These are phyloP conservation scores for Curvularia lunata DNA, from an alignment of 2,329 filamentous ascomycete genomes.

Conservation along the genomic window DNA sequence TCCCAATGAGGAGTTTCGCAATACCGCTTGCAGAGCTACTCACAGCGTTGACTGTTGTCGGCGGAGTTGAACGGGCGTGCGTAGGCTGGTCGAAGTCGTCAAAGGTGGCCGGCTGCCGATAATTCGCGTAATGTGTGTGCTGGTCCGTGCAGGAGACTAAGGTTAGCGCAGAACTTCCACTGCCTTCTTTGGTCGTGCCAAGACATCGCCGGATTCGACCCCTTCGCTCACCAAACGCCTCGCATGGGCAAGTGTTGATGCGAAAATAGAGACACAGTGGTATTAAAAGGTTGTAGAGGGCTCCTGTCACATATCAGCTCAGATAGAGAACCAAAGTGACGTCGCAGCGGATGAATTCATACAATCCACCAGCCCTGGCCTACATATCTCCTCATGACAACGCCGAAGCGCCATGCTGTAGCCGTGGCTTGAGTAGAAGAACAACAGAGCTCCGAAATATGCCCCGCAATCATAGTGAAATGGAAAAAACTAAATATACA, in stretches of 20 bases:
- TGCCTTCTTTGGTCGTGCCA: slow-evolving; percentile 10
- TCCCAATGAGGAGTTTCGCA: background rate
- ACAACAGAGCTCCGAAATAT: slow-evolving; percentile 2
- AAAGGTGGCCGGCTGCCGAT: slow-evolving; percentile 4
- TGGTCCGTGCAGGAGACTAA: slow-evolving; percentile 13
- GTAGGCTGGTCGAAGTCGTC: slow-evolving; percentile 16
- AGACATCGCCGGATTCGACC: slow-evolving; percentile 9
- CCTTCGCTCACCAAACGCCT: background rate
- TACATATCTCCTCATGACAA: slow-evolving; percentile 5
- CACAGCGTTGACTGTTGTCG: slow-evolving; percentile 19
- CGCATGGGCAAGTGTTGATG: slow-evolving; percentile 1
- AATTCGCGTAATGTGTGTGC: slow-evolving; percentile 20
- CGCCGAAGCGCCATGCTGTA: slow-evolving; percentile 21
- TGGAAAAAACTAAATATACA: background rate
- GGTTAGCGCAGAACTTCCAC: slow-evolving; percentile 6
- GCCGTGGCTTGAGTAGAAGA: slow-evolving; percentile 8
- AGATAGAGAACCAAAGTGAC: background rate
- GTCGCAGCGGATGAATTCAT: slow-evolving; percentile 1
- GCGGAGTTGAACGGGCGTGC: slow-evolving; percentile 16
- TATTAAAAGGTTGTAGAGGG: background rate
- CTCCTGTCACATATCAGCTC: background rate
- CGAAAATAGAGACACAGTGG: too few species aligned
- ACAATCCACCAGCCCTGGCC: background rate
- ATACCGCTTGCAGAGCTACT: background rate
- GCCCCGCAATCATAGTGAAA: slow-evolving; percentile 2